Evolutionary conservation across 2,329 filamentous ascomycete species (phyloP).

Genomic region (Immersiporthe knoxdaviesiana): DNA sequence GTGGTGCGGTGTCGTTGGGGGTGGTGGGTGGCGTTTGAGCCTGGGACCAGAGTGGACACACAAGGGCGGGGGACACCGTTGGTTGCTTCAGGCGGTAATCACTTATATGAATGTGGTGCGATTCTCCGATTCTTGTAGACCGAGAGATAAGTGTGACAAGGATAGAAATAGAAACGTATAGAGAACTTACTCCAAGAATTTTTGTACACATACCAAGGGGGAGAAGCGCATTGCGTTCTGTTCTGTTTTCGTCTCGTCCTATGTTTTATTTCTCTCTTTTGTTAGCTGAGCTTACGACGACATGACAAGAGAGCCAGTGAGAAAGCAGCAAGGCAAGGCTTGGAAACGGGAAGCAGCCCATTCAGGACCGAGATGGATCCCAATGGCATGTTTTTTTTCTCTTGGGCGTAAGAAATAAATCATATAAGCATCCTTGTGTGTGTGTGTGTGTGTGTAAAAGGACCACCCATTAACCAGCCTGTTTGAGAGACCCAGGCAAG

Average conservation of each 20-base stretch:
- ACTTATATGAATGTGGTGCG: conserved; percentile 2
- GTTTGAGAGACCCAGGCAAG: neutral
- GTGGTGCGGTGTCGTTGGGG: neutral
- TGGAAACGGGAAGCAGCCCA: neutral
- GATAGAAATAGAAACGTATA: conserved; percentile 13
- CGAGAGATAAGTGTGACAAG: neutral
- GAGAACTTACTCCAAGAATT: neutral
- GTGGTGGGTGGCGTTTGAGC: conserved; percentile 1
- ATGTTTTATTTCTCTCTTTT: too few relatives aligned
- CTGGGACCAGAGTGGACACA: neutral
- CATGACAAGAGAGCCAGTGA: neutral
- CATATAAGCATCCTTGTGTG: neutral
- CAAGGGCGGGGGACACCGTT: neutral
- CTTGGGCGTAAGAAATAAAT: neutral
- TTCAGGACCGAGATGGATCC: neutral
- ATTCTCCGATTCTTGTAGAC: neutral
- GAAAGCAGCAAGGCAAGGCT: neutral
- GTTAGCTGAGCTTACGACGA: neutral
- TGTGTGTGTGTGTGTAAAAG: too few relatives aligned
- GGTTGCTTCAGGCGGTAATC: neutral
- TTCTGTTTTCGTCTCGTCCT: neutral
- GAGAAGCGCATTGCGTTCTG: neutral
- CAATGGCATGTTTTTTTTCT: neutral
- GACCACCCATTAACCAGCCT: neutral
- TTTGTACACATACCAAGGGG: neutral